phyloP scores from a whole-genome alignment of 2,329 filamentous ascomycete species.

The Sclerotinia trifoliorum region DNA sequence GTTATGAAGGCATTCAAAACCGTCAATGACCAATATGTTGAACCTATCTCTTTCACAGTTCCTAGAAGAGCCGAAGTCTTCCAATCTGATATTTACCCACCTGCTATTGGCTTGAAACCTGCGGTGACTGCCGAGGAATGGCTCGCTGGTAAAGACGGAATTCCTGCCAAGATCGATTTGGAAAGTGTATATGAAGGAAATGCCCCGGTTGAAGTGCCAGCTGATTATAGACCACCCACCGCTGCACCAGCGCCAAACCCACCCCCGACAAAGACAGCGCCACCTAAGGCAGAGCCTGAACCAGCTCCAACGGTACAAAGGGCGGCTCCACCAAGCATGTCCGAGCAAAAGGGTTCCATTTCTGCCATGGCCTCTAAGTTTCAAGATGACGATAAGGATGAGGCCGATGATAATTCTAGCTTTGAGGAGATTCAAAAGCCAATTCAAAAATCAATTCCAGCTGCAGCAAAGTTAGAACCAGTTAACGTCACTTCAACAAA shows the following conservation, averaged over 20 bases:
- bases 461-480: constrained; percentile 42
- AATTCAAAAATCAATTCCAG: constrained; percentile 54
- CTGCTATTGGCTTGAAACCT: constrained; percentile 75
- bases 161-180: constrained; percentile 90
- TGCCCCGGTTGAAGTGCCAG: constrained; percentile 72
- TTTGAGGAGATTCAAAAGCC: constrained; percentile 86
- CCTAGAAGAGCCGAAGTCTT: constrained; percentile 90
- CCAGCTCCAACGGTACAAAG: constrained; percentile 47
- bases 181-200: constrained; percentile 87
- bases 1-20: constrained; percentile 96
- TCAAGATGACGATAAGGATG: constrained; percentile 69
- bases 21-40: constrained; percentile 89
- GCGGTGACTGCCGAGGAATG: constrained; percentile 80
- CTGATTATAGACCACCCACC: constrained; percentile 61
- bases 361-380: constrained; percentile 82
- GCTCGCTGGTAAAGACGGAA: constrained; percentile 77
- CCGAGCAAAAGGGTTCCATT: constrained; percentile 85
- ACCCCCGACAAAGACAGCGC: constrained; percentile 44
- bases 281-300: constrained; percentile 53
- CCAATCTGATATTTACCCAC: constrained; percentile 96
- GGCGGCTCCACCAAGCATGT: constrained; percentile 66
- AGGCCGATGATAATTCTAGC: constrained; percentile 61
- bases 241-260: constrained; percentile 46
- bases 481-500: constrained; percentile 47
- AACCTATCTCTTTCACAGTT: constrained; percentile 96